Evolutionary conservation across 352 stramenopile genomes (phyloP), one percentile per base, ranked within the genome.

Genomic region (Phytopythium montanum): DNA sequence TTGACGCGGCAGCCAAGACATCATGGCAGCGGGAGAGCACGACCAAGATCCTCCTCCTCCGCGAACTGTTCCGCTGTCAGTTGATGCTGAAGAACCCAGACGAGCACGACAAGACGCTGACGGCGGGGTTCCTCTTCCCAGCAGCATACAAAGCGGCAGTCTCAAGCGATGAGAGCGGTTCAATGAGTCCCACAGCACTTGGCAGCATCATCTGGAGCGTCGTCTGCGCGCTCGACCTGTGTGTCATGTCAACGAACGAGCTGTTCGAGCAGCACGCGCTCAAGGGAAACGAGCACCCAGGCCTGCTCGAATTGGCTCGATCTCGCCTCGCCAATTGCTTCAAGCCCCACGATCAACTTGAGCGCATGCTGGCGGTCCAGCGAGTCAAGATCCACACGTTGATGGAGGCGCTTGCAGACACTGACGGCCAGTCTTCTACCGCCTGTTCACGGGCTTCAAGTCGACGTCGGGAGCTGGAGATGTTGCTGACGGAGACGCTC

Each of bases 111-210:
- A 61, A 64, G 56, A 76, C 81, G 25, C 54, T 85, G n/a, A 61
- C 82, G 52, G 72, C 69, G 42, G 74, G 69, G 13, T 86, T 90
- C 57, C 58, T 81, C 21, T 48, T 90, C 8, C 75, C 72, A 5
- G 59, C 49, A 13, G 28, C 36, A 42, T 74, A 72, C 48, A 58
- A 54, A 13, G 34, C 41, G 8, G 51, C 38, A 1, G 18, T 72
- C 34, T 36, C 65, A 46, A 26, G 29, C n/a, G 44, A 70, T 21
- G 23, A 48, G 0, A 64, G 50, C 51, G 29, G 29, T 1, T 60
- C 61, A n/a, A 13, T 72, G 18, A 56, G 68, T 4, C 60, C 65
- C 16, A 58, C 42, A 19, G 63, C 23, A 19, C 46, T 74, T 19
- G 64, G 67, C 23, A 69, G 52, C 21, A 46, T 81, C 19, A 76